phyloP scores from a whole-genome alignment of 225 moss, liverwort and hornwort species.

The Pleurozium schreberi region DNA sequence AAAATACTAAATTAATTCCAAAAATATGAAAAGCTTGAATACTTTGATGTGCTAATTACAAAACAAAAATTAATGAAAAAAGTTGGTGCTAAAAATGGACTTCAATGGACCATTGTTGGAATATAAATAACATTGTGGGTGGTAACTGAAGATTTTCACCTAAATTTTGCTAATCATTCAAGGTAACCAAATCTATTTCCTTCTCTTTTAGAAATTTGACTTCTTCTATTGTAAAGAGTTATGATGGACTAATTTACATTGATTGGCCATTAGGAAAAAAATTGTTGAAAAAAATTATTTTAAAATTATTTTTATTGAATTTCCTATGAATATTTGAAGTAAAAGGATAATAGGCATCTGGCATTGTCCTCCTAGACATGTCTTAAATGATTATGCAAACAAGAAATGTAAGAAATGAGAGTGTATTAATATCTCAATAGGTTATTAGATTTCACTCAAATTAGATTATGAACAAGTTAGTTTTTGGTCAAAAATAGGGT shows the following conservation, averaged over 20 bases:
- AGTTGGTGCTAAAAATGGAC: not conserved
- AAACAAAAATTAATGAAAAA: too few species aligned
- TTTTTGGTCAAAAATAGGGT: not conserved
- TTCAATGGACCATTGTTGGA: not conserved
- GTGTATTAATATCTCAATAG: not conserved
- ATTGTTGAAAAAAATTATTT: rapidly evolving
- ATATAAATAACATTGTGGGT: not conserved
- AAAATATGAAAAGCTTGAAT: too few species aligned
- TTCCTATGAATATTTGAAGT: not conserved
- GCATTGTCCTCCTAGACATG: not conserved
- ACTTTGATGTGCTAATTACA: too few species aligned
- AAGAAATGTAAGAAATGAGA: rapidly evolving
- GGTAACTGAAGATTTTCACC: not conserved
- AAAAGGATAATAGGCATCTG: rapidly evolving
- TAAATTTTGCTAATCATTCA: not conserved
- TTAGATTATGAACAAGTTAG: rapidly evolving
- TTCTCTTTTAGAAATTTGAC: rapidly evolving
- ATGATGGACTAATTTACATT: not conserved
- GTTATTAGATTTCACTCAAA: rapidly evolving
- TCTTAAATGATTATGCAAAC: not conserved
- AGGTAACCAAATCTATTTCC: not conserved
- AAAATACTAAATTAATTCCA: too few species aligned
- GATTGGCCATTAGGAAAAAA: not conserved
- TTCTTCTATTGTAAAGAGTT: not conserved
- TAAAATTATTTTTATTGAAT: not conserved